Base-by-base conservation (phyloP, 139 green algal genomes). In the Dunaliella sp. region DNA sequence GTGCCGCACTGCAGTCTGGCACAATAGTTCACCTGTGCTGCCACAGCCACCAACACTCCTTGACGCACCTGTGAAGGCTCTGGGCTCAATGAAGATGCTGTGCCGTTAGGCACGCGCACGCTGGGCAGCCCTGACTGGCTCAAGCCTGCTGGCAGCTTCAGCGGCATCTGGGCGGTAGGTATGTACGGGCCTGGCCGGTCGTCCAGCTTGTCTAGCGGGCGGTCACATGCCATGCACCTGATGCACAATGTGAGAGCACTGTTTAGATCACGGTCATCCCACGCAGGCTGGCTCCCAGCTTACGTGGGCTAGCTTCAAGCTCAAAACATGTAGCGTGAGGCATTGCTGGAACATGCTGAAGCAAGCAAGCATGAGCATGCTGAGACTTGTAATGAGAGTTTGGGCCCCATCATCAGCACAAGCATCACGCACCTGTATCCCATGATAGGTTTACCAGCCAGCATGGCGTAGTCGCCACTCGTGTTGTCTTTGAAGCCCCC, bases 151-250 rank as follows among this genome's bases (percentile, higher is more conserved):
- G 73, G 65, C 24, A 86, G 33, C n/a, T 28, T 32, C 21, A 85
- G n/a, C 1, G 83, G 82, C 81, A 90, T 86, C 77, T 89, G 85
- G 36, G 88, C 58, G 31, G 87, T 91, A 7, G 90, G 90, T 31
- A 93, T 83, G 85, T 92, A 80, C 7, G 92, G 90, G 22, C 92
- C 92, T 2, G 86, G 85, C 37, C 36, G 38, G 0, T 86, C 37
- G 37, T 93, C 86, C 82, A 94, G 88, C 79, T 89, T 90, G 0
- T 92, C 89, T 34, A 94, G 85, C 22, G 92, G 92, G 77, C 92
- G 88, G 83, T 95, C 92, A 78, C 92, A 95, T 21, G 90, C 89
- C 88, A 94, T 91, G 77, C 91, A 94, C 26, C 90, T 82, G n/a
- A n/a, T n/a, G 31, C 77, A 82, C 21, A 3, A 78, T 12, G 26